phyloP scores from a whole-genome alignment of 2,329 filamentous ascomycete species.

The Cladosporium sp. region DNA sequence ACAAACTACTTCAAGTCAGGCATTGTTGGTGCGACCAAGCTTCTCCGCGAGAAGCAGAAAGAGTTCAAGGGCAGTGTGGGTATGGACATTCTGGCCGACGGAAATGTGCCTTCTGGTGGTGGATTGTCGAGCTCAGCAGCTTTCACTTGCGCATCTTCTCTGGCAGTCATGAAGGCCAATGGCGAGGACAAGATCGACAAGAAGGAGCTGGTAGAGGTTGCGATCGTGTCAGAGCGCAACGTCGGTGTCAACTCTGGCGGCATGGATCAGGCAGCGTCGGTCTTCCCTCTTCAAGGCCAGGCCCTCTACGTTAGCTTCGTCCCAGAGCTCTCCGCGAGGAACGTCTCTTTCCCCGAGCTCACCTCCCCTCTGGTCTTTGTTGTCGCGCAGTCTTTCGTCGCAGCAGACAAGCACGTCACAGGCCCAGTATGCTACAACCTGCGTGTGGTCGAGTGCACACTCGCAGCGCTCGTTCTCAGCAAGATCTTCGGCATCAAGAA shows the following conservation, averaged over 20 bases:
- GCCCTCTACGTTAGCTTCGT: constrained; percentile 89
- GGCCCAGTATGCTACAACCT: constrained; percentile 95
- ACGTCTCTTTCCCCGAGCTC: constrained; percentile 77
- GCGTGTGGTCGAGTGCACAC: constrained; percentile 88
- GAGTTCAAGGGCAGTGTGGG: constrained; percentile 63
- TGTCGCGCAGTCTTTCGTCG: constrained; percentile 90
- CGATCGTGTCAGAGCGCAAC: constrained; percentile 88
- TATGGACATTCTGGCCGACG: constrained; percentile 87
- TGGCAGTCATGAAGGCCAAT: constrained; percentile 85
- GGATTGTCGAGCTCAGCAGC: constrained; percentile 92
- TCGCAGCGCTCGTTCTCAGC: constrained; percentile 69
- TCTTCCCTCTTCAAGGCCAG: constrained; percentile 81
- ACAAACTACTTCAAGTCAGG: constrained; percentile 98
- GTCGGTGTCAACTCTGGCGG: constrained; percentile 97
- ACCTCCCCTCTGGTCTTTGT: constrained; percentile 83
- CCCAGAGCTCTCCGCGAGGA: constrained; percentile 69
- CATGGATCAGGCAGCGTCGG: constrained; percentile 96
- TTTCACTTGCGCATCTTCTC: constrained; percentile 83
- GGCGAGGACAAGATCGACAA: constrained; percentile 76
- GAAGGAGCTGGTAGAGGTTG: constrained; percentile 85
- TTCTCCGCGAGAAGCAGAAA: constrained; percentile 64
- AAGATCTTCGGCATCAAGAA: constrained; percentile 56
- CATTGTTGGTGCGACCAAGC: constrained; percentile 72
- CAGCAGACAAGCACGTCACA: constrained; percentile 90
- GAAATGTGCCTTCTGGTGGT: constrained; percentile 85